Conservation (phyloP, 306 rosid species). For the Cotoneaster glaucophyllus region DNA sequence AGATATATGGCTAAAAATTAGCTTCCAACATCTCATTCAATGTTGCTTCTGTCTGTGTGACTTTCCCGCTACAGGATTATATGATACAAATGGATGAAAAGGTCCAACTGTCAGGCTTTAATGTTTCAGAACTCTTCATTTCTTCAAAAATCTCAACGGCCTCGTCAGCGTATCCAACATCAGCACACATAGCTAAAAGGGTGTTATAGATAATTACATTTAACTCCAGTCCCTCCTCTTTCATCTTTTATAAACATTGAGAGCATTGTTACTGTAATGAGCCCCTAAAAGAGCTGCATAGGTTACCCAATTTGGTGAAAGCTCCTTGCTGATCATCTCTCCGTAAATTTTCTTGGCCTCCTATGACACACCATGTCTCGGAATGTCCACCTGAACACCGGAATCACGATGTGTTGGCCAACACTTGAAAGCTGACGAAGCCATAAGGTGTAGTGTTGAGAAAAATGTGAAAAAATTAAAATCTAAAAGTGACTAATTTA, state of each 20-base stretch:
- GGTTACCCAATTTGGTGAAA: slow-evolving; percentile 52
- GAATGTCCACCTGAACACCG: too few relatives aligned
- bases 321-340: slow-evolving; percentile 56
- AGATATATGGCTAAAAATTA: slow-evolving; percentile 61
- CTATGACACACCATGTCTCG: neutral
- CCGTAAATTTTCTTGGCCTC: slow-evolving; percentile 50
- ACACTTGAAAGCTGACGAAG: too few relatives aligned
- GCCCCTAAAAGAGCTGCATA: slow-evolving; percentile 68
- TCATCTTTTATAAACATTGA: slow-evolving; percentile 64
- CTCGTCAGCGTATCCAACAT: slow-evolving; percentile 56
- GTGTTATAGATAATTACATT: slow-evolving; percentile 54
- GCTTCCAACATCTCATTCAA: slow-evolving; percentile 71
- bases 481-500: too few relatives aligned
- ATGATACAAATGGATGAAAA: slow-evolving; percentile 75
- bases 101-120: slow-evolving; percentile 71
- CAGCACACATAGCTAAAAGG: slow-evolving; percentile 59
- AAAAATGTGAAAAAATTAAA: too few relatives aligned
- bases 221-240: slow-evolving; percentile 52
- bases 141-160: slow-evolving; percentile 61
- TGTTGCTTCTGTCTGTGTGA: slow-evolving; percentile 52
- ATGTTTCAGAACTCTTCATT: slow-evolving; percentile 52
- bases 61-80: slow-evolving; percentile 63
- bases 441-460: too few relatives aligned
- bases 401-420: too few relatives aligned
- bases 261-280: slow-evolving; percentile 49